Evolutionary conservation across 805 yeast species (phyloP), one percentile per base, ranked within the genome.

Genomic region (Ogataea salicorniae): DNA sequence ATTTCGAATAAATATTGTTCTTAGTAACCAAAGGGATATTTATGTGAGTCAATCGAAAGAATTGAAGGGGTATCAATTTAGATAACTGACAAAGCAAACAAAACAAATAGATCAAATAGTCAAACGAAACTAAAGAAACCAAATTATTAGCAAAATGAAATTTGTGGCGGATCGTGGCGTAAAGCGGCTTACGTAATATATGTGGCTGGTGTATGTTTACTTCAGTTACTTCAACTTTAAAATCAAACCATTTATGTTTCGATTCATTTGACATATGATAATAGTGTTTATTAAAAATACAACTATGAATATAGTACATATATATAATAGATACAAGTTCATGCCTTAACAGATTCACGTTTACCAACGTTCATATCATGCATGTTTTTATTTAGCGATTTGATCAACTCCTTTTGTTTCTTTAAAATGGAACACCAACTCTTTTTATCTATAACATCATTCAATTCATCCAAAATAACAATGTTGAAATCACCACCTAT

Each of bases 401-500:
- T 61, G 18, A 63, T 59, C 41, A 69, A 51, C 15, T 64, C 63
- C 50, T 67, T 68, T 59, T 77, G 82, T 53, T 74, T 76, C 48
- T 63, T 62, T 29, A 71, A 54, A 0, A 78, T 75, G 13, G 52
- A 55, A 5, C 52, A 52, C 81, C 82, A 78, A 40, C 72, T 73
- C 6, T 55, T 52, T 23, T 64, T 60, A n/a, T 70, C 64, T 2
- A 72, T 57, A 2, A 69, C 45, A 22, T 56, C 60, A 0, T 55
- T 40, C 14, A 79, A 56, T 38, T 71, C 70, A 49, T 71, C 63
- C 1, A 75, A 61, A 44, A 81, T 64, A n/a, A 77, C 53, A 31
- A 72, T 64, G 67, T 87, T 84, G 62, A 87, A 87, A 56, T 85
- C 87, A 4, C 79, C 80, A 14, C 87, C 84, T 18, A 80, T 78